Base-by-base conservation (phyloP, 2,329 filamentous ascomycete genomes). In the Aspergillus piperis region DNA sequence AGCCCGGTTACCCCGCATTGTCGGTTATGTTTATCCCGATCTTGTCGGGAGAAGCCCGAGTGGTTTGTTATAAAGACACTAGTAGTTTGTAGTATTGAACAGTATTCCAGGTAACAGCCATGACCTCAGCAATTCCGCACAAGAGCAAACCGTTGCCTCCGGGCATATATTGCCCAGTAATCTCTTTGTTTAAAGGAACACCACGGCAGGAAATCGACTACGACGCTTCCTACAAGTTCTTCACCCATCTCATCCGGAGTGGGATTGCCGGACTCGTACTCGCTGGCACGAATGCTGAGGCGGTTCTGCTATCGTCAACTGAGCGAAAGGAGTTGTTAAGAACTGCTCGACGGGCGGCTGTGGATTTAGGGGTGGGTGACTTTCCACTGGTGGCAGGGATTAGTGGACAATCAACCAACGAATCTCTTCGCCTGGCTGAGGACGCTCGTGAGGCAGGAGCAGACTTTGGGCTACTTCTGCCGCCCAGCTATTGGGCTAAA, bases 211-310 rank as follows among this genome's bases (percentile, higher is more conserved):
- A 76, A 30, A 72, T 82, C 25, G 77, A 83, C 62, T 72, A 75
- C 50, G 77, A 79, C 47, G 79, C 80, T 13, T 81, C 80, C 65
- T 76, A 79, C 66, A 77, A 73, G 44, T 78, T 80, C 59, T 80
- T 76, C 55, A 71, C 73, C 38, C 70, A 77, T 57, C 66, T 83
- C 2, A 75, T 81, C 32, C 74, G 73, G 39, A 75, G 75, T 2
- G 81, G 80, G 5, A 75, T 81, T 44, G 78, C 81, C 1, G 76
- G 68, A 0, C 62, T 83, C 0, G 80, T 83, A 1, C 77, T 81
- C 23, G 73, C 78, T 2, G 81, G 80, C 17, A 82, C 81, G 5
- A 83, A 80, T 48, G 81, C 78, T 32, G 81, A 82, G 60, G 73
- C 80, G 8, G 77, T 77, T 1, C 70, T 82, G 0, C 72, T 83